phyloP scores from a whole-genome alignment of 179 eudicot genomes.

The Silene coronaria region DNA sequence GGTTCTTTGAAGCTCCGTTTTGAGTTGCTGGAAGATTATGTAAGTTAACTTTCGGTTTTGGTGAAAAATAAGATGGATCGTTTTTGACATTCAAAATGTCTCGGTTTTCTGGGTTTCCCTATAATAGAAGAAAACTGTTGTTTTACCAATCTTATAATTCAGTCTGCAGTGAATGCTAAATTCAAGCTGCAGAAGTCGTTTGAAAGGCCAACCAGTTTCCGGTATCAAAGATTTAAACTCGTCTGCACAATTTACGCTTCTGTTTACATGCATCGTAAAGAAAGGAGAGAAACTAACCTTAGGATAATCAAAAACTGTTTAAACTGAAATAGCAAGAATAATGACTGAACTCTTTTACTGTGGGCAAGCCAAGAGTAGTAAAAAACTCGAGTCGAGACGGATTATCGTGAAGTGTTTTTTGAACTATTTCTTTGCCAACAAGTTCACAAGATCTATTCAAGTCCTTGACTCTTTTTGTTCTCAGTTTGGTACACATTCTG shows the following conservation, averaged over 20 bases:
- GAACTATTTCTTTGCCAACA: conserved; percentile 17
- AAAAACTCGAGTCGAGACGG: neutral
- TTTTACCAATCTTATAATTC: too few species aligned
- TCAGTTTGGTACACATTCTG: conserved; percentile 8
- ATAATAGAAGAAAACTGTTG: too few species aligned
- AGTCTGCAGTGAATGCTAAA: too few species aligned
- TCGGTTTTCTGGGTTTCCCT: too few species aligned
- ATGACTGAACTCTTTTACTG: conserved; percentile 19
- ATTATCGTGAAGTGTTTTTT: conserved; percentile 3
- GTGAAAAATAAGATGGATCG: neutral
- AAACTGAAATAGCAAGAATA: conserved; percentile 3
- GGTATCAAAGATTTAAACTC: neutral
- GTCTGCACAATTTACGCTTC: neutral
- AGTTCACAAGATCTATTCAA: conserved; percentile 17
- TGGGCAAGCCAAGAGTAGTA: neutral
- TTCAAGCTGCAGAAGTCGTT: neutral
- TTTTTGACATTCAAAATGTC: too few species aligned
- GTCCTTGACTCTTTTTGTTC: neutral
- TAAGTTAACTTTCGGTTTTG: neutral
- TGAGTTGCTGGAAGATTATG: too few species aligned
- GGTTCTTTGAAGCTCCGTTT: too few species aligned
- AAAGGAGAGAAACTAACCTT: neutral
- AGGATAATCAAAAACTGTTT: neutral
- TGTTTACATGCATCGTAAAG: neutral
- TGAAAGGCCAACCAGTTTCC: neutral